A percentile compares a stretch with the other conserved stretches of the same genome.
phyloP scores from a whole-genome alignment of 2,329 filamentous ascomycete genomes.

The Lasiodiplodia theobromae region DNA sequence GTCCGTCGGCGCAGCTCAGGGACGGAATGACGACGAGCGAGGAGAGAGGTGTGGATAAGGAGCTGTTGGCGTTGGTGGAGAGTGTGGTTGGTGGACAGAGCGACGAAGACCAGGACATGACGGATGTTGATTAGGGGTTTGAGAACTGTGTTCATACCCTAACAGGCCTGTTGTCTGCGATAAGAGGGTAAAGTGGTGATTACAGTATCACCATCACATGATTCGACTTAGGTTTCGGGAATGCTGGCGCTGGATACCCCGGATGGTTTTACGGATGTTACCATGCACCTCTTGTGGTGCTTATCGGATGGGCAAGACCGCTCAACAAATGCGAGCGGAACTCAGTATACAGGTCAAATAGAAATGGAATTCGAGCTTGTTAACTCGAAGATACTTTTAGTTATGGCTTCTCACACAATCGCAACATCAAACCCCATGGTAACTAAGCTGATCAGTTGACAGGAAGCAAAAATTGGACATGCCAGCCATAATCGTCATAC shows the following conservation, averaged over 20 bases:
- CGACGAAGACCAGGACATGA: neutral
- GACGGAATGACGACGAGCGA: slow-evolving; percentile 3
- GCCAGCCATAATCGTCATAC: neutral
- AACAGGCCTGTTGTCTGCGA: neutral
- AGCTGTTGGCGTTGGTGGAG: slow-evolving; percentile 20
- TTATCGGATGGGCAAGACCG: neutral
- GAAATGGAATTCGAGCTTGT: neutral
- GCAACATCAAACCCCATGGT: neutral
- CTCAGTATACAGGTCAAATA: neutral
- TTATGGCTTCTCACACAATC: neutral
- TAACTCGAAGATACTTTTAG: neutral
- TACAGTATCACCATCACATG: neutral
- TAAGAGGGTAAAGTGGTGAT: neutral
- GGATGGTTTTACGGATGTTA: neutral
- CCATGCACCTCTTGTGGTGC: neutral
- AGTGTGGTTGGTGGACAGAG: slow-evolving; percentile 2
- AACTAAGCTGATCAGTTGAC: neutral
- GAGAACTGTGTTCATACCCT: neutral
- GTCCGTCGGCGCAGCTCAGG: neutral
- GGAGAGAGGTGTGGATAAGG: slow-evolving; percentile 9
- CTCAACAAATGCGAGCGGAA: neutral
- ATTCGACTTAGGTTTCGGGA: neutral
- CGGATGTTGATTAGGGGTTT: neutral
- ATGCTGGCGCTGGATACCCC: neutral
- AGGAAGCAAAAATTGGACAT: neutral